Evolutionary conservation across 495 filamentous ascomycete genomes (phyloP).

Genomic region (Xylaria curta): DNA sequence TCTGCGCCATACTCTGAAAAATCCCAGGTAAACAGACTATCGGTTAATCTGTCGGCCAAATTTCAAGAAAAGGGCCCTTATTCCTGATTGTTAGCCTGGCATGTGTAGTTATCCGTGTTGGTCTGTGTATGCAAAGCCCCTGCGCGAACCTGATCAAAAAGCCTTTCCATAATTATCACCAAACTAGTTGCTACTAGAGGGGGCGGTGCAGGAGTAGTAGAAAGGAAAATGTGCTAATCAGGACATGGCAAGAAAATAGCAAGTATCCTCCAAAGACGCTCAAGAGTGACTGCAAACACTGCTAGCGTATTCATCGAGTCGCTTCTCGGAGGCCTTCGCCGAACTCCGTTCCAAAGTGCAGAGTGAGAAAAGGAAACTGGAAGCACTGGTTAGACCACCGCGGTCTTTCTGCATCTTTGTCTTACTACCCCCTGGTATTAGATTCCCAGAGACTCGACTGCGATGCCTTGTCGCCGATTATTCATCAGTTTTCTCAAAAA

Average conservation of each 20-base stretch:
- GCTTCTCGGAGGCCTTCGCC: background rate
- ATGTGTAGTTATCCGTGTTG: background rate
- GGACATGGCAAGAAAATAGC: background rate
- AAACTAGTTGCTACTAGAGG: background rate
- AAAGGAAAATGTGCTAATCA: background rate
- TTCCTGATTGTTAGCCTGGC: background rate
- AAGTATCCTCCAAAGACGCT: background rate
- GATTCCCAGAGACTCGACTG: background rate
- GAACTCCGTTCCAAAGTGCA: background rate
- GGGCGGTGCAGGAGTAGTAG: background rate
- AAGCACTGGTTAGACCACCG: background rate
- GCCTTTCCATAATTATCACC: background rate
- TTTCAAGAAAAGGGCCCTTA: background rate
- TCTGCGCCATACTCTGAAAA: background rate
- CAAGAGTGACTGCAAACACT: background rate
- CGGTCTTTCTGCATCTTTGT: background rate
- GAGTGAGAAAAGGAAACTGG: background rate
- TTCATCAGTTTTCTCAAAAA: background rate
- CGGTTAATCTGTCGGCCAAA: background rate
- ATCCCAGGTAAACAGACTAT: background rate
- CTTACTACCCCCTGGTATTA: background rate
- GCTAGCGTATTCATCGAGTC: background rate
- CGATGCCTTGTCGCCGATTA: background rate
- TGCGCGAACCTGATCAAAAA: background rate
- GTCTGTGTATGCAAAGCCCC: conserved; percentile 16